phyloP scores from a whole-genome alignment of 305 asterid genomes.

The Rubia tinctorum region DNA sequence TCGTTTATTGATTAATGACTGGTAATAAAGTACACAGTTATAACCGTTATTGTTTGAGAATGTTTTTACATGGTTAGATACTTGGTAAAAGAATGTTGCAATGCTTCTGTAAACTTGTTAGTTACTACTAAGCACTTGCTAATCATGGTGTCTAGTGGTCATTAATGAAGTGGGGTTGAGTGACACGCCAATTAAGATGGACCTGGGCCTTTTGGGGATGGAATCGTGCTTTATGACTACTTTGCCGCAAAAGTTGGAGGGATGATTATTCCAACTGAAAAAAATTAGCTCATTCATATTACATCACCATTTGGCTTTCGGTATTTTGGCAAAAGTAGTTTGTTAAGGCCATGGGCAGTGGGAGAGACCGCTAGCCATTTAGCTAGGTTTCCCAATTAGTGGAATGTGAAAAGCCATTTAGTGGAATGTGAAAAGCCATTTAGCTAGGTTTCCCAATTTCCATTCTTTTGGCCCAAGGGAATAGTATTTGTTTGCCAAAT shows the following conservation, averaged over 20 bases:
- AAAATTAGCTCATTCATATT: neutral
- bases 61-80: too few relatives aligned
- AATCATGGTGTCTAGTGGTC: neutral
- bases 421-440: neutral
- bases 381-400: neutral
- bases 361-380: slow-evolving; percentile 12
- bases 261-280: slow-evolving; percentile 5
- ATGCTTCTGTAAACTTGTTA: neutral
- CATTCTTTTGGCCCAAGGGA: neutral
- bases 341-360: neutral
- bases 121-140: neutral
- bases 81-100: neutral
- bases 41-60: too few relatives aligned
- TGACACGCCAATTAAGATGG: neutral
- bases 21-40: too few relatives aligned
- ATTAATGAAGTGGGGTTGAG: neutral
- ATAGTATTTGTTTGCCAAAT: neutral
- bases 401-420: too few relatives aligned
- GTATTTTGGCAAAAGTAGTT: slow-evolving; percentile 9
- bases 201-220: slow-evolving; percentile 8
- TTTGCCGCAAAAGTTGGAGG: slow-evolving; percentile 12
- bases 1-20: too few relatives aligned
- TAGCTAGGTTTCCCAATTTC: slow-evolving; percentile 1
- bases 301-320: neutral
- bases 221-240: slow-evolving; percentile 7